Base-by-base conservation (phyloP, 371 early-diverging fungal genomes). In the Lichtheimia hyalospora region DNA sequence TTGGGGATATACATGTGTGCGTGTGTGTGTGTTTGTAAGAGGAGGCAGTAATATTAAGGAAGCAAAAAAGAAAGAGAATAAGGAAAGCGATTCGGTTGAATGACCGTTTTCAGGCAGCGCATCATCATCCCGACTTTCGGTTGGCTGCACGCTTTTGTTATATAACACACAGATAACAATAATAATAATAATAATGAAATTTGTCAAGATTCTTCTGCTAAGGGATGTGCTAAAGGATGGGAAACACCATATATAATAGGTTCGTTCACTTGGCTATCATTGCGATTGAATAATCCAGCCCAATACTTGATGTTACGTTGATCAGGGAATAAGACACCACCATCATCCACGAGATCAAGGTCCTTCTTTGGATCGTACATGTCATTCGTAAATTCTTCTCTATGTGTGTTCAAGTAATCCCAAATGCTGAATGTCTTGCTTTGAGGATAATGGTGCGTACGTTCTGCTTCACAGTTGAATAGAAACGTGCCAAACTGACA, bases 401-500 rank as follows among this genome's bases (percentile, higher is more conserved):
- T 70, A 54, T 88, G 63, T 6, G 82, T 73, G 52, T 83, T 76
- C 61, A 96, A 74, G 69, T 89, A 86, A 60, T 92, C 85, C 96
- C 96, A 97, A 18, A 96, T 73, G 15, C 90, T 89, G 52, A 71
- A 75, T 0, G 95, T 91, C 52, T 67, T 75, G 53, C 69, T 64
- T 46, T 77, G 73, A 10, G 82, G 66, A 8, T 70, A 62, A 28
- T 75, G 57, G 8, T 48, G 52, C 7, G 54, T 53, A 3, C 90
- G 85, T 64, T 98, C 96, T 23, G 76, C 69, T 67, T 94, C 92
- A 60, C 86, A 88, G 74, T 98, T 96, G 74, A 91, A 93, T 61
- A 97, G 51, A 60, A 98, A 96, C 12, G 90, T 93, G 16, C 97
- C 97, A 79, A 92, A 97, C 68, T 94, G 94, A 67, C 96, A 95